Base-by-base conservation (phyloP, 305 asterid genomes). In the Fraxinus velutina region DNA sequence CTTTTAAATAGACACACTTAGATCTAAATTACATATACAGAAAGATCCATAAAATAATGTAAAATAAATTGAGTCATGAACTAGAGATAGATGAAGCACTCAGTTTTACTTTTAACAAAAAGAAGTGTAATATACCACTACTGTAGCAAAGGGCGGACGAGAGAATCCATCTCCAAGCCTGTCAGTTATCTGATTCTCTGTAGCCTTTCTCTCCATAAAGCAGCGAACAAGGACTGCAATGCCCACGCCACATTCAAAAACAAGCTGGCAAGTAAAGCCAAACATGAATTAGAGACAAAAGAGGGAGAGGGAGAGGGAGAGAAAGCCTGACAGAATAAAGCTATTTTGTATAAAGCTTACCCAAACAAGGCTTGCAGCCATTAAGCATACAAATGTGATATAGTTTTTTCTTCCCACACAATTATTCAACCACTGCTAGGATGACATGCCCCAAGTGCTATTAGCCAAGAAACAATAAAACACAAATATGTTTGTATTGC, bases 151-250 rank as follows among this genome's bases (percentile, higher is more conserved):
- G 57, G 98, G 99, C 8, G 99, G 98, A 76, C 97, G 91, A 86
- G 98, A 92, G 86, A 95, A 95, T 82, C 96, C 98, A 81, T 92
- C 97, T 78, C 99, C 99, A 22, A 95, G 99, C 85, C 97, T 89
- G 79, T 92, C 88, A 32, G 86, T 83, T 33, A 95, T 94, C 86
- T 91, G 96, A 85, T 86, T 85, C 86, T 94, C 99, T 6, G 95
- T 91, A 80, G 95, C 93, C 83, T 89, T 92, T 74, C 81, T 88
- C 82, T 93, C 90, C 60, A 86, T 88, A 81, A 95, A 95, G 87
- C 99, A 95, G 37, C 97, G 98, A 81, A 95, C 98, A 82, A 95
- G 97, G 79, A 95, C 98, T 33, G 87, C 86, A 86, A 95, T 90
- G 81, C 99, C 99, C 78, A 92, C 92, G 22, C 89, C 96, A 78